A percentile compares a stretch with the other conserved stretches of the same genome.
phyloP scores from a whole-genome alignment of 129 eudicot genomes.

The Rutidosis leptorrhynchoides region DNA sequence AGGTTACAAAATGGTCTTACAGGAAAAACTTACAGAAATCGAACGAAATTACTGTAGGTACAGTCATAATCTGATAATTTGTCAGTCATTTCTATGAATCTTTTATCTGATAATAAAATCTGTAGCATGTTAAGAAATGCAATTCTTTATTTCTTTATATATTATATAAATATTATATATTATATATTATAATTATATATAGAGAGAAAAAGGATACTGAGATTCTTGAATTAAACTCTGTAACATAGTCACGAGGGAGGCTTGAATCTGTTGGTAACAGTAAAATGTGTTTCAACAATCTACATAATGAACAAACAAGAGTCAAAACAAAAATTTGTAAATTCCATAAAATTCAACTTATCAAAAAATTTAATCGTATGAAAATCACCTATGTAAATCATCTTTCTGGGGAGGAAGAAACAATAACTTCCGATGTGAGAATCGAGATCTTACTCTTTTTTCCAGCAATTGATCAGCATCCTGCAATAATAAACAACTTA shows the following conservation, averaged over 20 bases:
- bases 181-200: too few relatives aligned
- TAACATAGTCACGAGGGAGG: constrained; percentile 57
- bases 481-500: constrained; percentile 37
- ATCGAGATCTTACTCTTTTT: constrained; percentile 93
- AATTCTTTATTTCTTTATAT: not conserved
- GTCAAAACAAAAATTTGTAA: constrained; percentile 4
- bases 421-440: constrained; percentile 85
- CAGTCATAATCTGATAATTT: constrained; percentile 57
- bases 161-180: not conserved
- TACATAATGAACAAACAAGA: constrained; percentile 32
- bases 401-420: constrained; percentile 87
- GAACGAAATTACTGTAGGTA: constrained; percentile 50
- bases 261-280: constrained; percentile 68
- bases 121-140: constrained; percentile 53
- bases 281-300: constrained; percentile 64
- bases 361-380: not conserved
- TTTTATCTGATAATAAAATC: constrained; percentile 58
- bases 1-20: not conserved
- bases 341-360: constrained; percentile 14
- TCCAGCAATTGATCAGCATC: constrained; percentile 98
- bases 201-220: constrained; percentile 61
- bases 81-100: constrained; percentile 52
- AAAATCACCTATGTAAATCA: constrained; percentile 63
- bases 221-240: constrained; percentile 59
- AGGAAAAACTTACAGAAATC: constrained; percentile 65